phyloP scores from a whole-genome alignment of 805 yeast species.

The Cyberlindnera xylosilytica region DNA sequence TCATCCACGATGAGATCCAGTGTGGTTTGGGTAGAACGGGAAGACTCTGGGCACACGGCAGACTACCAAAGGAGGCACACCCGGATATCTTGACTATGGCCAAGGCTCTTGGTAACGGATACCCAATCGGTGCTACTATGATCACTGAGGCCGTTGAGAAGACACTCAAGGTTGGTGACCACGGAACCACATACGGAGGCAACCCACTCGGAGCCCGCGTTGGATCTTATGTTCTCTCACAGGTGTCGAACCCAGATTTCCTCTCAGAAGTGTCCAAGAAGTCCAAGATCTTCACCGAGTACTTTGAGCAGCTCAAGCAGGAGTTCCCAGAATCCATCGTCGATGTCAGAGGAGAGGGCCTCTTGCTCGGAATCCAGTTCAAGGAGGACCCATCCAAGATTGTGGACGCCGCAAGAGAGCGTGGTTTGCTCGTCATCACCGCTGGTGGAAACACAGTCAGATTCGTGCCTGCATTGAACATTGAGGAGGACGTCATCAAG shows the following conservation, averaged over 20 bases:
- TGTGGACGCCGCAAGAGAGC: conserved; percentile 67
- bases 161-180: conserved; percentile 83
- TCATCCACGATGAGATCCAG: conserved; percentile 94
- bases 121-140: conserved; percentile 93
- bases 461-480: conserved; percentile 88
- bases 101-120: conserved; percentile 95
- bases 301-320: conserved; percentile 47
- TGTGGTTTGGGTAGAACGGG: conserved; percentile 96
- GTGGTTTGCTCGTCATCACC: conserved; percentile 81
- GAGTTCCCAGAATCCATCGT: conserved; percentile 59
- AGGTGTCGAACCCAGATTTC: conserved; percentile 59
- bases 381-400: conserved; percentile 56
- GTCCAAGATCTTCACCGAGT: conserved; percentile 51
- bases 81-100: conserved; percentile 96
- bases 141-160: conserved; percentile 75
- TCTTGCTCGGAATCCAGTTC: conserved; percentile 82
- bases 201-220: conserved; percentile 88
- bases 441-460: conserved; percentile 92
- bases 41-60: conserved; percentile 86
- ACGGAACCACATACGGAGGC: conserved; percentile 98
- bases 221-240: conserved; percentile 70
- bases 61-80: conserved; percentile 73
- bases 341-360: conserved; percentile 84
- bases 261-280: conserved; percentile 57
- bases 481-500: conserved; percentile 62